These are phyloP conservation scores for Piper betle DNA, from an alignment of 164 flowering plant species.

Conservation along the genomic window DNA sequence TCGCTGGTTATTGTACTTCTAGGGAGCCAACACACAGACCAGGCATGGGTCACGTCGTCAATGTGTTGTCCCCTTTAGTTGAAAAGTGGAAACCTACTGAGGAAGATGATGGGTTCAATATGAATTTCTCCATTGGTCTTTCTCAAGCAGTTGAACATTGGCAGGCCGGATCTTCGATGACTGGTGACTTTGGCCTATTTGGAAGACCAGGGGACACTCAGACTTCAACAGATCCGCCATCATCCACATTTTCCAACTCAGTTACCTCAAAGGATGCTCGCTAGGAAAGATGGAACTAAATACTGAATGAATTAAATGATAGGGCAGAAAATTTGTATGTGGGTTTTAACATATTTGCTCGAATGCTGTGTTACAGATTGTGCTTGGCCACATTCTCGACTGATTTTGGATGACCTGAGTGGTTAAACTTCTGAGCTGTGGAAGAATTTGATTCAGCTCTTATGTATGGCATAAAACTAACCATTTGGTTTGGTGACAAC, in stretches of 20 bases:
- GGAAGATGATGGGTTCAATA: constrained; percentile 18
- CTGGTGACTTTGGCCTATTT: not conserved
- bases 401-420: not conserved
- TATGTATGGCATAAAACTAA: not conserved
- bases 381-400: not conserved
- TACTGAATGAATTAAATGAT: not conserved
- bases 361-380: not conserved
- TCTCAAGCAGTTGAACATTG: constrained; percentile 24
- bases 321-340: not conserved
- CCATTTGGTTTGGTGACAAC: not conserved
- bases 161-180: constrained; percentile 19
- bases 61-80: constrained; percentile 35
- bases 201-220: constrained; percentile 1
- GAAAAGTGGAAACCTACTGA: constrained; percentile 42
- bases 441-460: not conserved
- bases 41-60: constrained; percentile 45
- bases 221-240: constrained; percentile 30
- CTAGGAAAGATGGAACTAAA: constrained; percentile 1
- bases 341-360: not conserved
- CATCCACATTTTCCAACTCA: constrained; percentile 27
- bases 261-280: constrained; percentile 26
- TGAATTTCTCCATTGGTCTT: constrained; percentile 23
- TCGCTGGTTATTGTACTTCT: constrained; percentile 46
- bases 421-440: not conserved
- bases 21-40: constrained; percentile 46